phyloP scores from a whole-genome alignment of 306 rosid species.

The Quercus suber region DNA sequence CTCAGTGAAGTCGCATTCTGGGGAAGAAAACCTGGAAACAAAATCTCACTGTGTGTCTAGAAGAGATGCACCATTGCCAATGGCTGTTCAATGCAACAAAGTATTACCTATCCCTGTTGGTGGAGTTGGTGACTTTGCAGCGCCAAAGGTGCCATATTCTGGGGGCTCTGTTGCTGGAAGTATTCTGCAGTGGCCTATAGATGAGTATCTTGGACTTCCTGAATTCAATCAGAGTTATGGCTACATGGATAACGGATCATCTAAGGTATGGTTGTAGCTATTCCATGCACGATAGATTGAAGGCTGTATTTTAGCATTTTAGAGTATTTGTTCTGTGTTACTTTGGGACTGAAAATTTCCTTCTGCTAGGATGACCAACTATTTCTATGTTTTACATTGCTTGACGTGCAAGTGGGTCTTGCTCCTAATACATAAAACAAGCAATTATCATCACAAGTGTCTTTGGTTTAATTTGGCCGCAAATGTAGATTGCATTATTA shows the following conservation, averaged over 20 bases:
- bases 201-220: conserved; percentile 59
- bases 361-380: background rate
- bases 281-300: background rate
- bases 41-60: conserved; percentile 33
- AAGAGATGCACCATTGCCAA: conserved; percentile 34
- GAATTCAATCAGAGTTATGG: conserved; percentile 61
- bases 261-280: conserved; percentile 60
- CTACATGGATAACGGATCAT: conserved; percentile 66
- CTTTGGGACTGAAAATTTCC: background rate
- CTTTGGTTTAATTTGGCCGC: background rate
- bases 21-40: conserved; percentile 41
- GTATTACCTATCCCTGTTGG: conserved; percentile 32
- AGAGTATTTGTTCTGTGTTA: background rate
- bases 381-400: background rate
- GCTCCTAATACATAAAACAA: background rate
- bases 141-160: conserved; percentile 36
- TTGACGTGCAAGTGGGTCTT: background rate
- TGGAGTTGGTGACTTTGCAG: conserved; percentile 45
- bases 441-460: background rate
- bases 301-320: background rate
- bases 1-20: conserved; percentile 37
- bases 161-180: conserved; percentile 67
- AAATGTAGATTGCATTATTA: background rate
- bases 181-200: conserved; percentile 66
- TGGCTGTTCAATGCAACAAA: conserved; percentile 38